These are phyloP conservation scores for Xylaria intraflava DNA, from an alignment of 495 filamentous ascomycete species.

Conservation along the genomic window DNA sequence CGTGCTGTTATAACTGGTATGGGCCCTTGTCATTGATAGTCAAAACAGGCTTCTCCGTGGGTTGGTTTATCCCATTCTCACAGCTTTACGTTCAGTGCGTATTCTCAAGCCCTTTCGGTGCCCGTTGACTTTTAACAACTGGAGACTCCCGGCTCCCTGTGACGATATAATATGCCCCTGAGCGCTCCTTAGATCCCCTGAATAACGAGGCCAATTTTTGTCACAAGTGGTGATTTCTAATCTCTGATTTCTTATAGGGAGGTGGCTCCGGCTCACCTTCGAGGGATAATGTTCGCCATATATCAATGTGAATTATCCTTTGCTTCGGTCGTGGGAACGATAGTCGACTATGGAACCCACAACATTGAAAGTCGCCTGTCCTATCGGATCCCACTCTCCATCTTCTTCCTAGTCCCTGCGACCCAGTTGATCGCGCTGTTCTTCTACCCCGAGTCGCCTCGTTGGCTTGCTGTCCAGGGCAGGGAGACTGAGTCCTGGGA, in stretches of 20 bases:
- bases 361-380: slow-evolving; percentile 31
- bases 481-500: slow-evolving; percentile 37
- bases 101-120: too few relatives aligned
- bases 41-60: slow-evolving; percentile 38
- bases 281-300: slow-evolving; percentile 39
- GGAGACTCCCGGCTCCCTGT: too few relatives aligned
- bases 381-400: slow-evolving; percentile 47
- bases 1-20: not conserved
- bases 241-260: too few relatives aligned
- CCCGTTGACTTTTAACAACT: too few relatives aligned
- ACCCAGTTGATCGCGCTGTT: slow-evolving; percentile 41
- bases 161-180: too few relatives aligned
- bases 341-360: slow-evolving; percentile 48
- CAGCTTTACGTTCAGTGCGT: slow-evolving; percentile 49
- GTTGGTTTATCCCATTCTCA: slow-evolving; percentile 47
- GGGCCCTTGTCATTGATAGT: not conserved
- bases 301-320: slow-evolving; percentile 33
- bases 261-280: slow-evolving; percentile 32
- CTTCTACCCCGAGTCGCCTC: slow-evolving; percentile 51
- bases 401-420: slow-evolving; percentile 45
- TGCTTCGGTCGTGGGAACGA: slow-evolving; percentile 45
- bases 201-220: too few relatives aligned
- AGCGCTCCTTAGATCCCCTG: too few relatives aligned
- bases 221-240: too few relatives aligned
- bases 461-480: slow-evolving; percentile 48